phyloP scores from a whole-genome alignment of 2,329 filamentous ascomycete genomes.

The Talaromyces sp. region DNA sequence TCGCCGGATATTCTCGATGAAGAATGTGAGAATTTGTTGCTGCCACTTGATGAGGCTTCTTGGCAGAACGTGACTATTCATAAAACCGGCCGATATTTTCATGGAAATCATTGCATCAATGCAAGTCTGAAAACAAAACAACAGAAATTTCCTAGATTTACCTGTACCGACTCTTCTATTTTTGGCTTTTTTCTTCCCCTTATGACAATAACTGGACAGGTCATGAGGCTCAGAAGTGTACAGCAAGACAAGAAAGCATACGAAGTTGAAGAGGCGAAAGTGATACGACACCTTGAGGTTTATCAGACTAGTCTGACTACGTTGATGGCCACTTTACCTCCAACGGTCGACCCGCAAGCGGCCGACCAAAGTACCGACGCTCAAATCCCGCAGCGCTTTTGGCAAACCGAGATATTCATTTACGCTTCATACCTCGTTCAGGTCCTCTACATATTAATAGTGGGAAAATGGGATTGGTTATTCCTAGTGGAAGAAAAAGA shows the following conservation, averaged over 20 bases:
- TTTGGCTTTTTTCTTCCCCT: conserved; percentile 89
- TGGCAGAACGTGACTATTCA: conserved; percentile 85
- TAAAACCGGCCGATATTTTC: conserved; percentile 30
- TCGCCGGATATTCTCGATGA: conserved; percentile 86
- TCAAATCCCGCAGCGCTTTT: neutral
- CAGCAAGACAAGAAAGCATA: conserved; percentile 72
- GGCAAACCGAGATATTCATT: conserved; percentile 68
- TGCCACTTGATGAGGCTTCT: conserved; percentile 80
- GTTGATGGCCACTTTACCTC: neutral
- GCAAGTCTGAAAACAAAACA: neutral
- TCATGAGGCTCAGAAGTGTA: conserved; percentile 82
- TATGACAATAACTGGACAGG: conserved; percentile 90
- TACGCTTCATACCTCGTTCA: conserved; percentile 94
- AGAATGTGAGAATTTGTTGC: conserved; percentile 79
- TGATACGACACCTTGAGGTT: neutral
- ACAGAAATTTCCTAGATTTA: conserved; percentile 31
- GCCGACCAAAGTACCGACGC: neutral
- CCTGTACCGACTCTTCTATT: conserved; percentile 84
- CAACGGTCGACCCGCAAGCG: neutral
- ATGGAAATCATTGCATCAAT: neutral
- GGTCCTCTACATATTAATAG: conserved; percentile 83
- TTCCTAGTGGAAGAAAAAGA: conserved; percentile 91
- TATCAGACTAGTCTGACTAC: neutral
- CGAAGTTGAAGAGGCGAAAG: conserved; percentile 29
- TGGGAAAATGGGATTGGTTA: conserved; percentile 93